A percentile compares a stretch with the other conserved stretches of the same genome.
Evolutionary conservation across 2,329 filamentous ascomycete genomes (phyloP).

Genomic region (Fusarium avenaceum): DNA sequence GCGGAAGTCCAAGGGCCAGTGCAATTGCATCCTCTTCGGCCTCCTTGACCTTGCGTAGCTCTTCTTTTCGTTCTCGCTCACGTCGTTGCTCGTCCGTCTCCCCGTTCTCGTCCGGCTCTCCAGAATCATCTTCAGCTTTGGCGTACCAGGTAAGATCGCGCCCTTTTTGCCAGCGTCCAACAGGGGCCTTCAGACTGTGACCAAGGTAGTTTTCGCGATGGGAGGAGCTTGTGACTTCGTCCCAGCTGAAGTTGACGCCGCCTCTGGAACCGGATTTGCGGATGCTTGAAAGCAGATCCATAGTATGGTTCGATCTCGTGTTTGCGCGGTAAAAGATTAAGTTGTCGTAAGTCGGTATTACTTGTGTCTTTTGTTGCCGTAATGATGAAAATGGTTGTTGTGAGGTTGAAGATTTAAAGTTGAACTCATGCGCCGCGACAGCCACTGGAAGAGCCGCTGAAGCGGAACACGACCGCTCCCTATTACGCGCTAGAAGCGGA

Average conservation of each 20-base stretch:
- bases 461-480: slow-evolving; percentile 34
- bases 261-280: slow-evolving; percentile 92
- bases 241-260: slow-evolving; percentile 96
- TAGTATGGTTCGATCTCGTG: slow-evolving; percentile 53
- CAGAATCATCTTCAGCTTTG: slow-evolving; percentile 61
- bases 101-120: slow-evolving; percentile 60
- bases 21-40: slow-evolving; percentile 94
- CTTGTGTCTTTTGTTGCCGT: neutral
- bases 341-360: neutral
- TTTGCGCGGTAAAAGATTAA: neutral
- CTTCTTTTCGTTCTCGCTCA: slow-evolving; percentile 76
- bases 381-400: slow-evolving; percentile 2
- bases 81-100: slow-evolving; percentile 71
- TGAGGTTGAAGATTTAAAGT: slow-evolving; percentile 13
- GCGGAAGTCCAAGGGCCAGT: slow-evolving; percentile 82
- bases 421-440: slow-evolving; percentile 22
- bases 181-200: slow-evolving; percentile 91
- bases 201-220: slow-evolving; percentile 93
- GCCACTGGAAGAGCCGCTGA: slow-evolving; percentile 24
- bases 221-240: slow-evolving; percentile 86
- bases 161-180: slow-evolving; percentile 91
- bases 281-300: slow-evolving; percentile 95
- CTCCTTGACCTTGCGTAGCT: slow-evolving; percentile 86
- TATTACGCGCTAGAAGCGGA: slow-evolving; percentile 30
- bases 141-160: slow-evolving; percentile 76